These are phyloP conservation scores for Ceratocystis alfenasii DNA, from an alignment of 2,329 filamentous ascomycete species.

Conservation along the genomic window DNA sequence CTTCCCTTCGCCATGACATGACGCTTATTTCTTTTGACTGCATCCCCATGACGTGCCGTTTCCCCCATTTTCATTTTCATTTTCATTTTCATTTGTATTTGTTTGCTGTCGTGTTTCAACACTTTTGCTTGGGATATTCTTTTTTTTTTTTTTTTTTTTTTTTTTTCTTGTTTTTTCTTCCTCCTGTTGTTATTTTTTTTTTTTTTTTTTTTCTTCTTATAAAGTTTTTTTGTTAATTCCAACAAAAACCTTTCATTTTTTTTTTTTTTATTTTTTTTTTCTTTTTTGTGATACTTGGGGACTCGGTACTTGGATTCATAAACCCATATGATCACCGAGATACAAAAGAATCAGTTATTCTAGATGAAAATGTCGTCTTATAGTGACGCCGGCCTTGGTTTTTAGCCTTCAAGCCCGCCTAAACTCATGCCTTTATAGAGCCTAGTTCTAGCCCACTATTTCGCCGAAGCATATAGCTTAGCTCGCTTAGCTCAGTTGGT, in stretches of 20 bases:
- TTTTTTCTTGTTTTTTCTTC: not conserved
- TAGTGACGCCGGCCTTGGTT: too few relatives aligned
- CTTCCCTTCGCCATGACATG: not conserved
- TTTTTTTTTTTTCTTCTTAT: not conserved
- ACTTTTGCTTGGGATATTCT: not conserved
- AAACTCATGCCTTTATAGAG: too few relatives aligned
- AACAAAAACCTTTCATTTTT: too few relatives aligned
- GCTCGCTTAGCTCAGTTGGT: constrained; percentile 23
- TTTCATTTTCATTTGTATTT: constrained; percentile 5
- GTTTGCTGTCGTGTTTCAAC: not conserved
- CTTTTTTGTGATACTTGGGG: too few relatives aligned
- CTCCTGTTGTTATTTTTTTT: too few relatives aligned
- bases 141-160: not conserved
- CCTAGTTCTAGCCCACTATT: too few relatives aligned
- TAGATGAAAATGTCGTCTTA: too few relatives aligned
- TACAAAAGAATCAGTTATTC: too few relatives aligned
- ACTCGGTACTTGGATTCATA: too few relatives aligned
- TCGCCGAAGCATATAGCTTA: not conserved
- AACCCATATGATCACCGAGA: too few relatives aligned
- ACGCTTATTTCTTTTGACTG: not conserved
- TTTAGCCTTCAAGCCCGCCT: too few relatives aligned
- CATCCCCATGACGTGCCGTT: constrained; percentile 12
- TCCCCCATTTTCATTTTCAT: constrained; percentile 5
- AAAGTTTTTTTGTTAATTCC: not conserved
- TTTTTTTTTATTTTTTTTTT: too few relatives aligned